A percentile compares a stretch with the other conserved stretches of the same genome.
These are phyloP conservation scores for Camptophora hylomeconis DNA, from an alignment of 2,329 filamentous ascomycete species.

Conservation along the genomic window DNA sequence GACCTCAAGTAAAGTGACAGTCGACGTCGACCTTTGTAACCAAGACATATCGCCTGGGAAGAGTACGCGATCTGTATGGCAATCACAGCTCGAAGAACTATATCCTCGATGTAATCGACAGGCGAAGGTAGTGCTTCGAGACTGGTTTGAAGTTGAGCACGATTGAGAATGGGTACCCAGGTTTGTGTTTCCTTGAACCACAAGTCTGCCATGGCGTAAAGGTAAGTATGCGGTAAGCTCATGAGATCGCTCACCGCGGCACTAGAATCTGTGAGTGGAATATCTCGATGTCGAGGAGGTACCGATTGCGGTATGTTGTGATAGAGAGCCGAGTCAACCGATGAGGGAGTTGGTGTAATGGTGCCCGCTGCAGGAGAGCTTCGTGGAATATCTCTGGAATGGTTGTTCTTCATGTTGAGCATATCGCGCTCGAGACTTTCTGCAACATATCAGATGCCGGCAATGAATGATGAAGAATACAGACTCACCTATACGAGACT, in stretches of 20 bases:
- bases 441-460: background rate
- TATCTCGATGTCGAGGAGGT: too few relatives aligned
- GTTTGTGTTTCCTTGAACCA: conserved; percentile 26
- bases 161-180: conserved; percentile 24
- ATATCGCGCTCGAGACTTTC: conserved; percentile 2
- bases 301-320: too few relatives aligned
- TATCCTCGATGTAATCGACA: conserved; percentile 12
- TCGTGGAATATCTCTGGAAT: too few relatives aligned
- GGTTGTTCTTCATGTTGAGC: conserved; percentile 1
- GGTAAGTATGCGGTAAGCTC: conserved; percentile 11
- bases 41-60: conserved; percentile 15
- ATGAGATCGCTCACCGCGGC: conserved; percentile 14
- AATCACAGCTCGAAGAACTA: conserved; percentile 16
- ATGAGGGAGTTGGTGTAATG: background rate
- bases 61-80: conserved; percentile 15
- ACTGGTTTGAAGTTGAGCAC: conserved; percentile 10
- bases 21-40: conserved; percentile 14
- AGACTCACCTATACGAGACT: conserved; percentile 22
- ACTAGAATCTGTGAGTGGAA: conserved; percentile 9
- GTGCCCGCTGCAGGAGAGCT: background rate
- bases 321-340: background rate
- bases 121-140: conserved; percentile 10
- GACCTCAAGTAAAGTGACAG: conserved; percentile 12
- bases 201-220: conserved; percentile 18
- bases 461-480: conserved; percentile 9